phyloP scores from a whole-genome alignment of 2,329 filamentous ascomycete genomes.

The Emergomyces pasteurianus region DNA sequence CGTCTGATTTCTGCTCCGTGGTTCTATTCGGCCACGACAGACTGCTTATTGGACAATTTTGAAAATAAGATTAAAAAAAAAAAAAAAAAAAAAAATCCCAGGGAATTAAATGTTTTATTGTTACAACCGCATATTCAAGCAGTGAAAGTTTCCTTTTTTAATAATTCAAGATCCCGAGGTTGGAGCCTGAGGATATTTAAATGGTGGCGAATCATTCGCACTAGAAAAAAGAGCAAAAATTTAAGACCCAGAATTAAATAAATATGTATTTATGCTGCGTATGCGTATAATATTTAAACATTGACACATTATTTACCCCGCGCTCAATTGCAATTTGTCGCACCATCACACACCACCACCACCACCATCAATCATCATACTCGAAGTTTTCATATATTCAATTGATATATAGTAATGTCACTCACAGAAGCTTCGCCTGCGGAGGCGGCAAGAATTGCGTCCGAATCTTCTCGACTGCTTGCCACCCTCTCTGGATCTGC shows the following conservation, averaged over 20 bases:
- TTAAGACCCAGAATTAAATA: too few species aligned
- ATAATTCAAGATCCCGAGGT: too few species aligned
- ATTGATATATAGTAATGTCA: conserved; percentile 51
- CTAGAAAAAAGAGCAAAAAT: too few species aligned
- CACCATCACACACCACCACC: background rate
- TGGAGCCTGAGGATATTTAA: too few species aligned
- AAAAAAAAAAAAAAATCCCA: background rate
- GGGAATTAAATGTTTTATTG: background rate
- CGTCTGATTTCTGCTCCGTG: background rate
- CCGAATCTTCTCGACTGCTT: conserved; percentile 68
- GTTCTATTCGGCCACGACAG: background rate
- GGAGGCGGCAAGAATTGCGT: conserved; percentile 66
- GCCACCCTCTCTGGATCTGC: conserved; percentile 63
- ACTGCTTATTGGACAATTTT: background rate
- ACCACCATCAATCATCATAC: too few species aligned
- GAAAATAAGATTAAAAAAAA: background rate
- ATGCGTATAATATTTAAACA: background rate
- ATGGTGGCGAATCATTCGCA: too few species aligned
- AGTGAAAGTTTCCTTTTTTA: too few species aligned
- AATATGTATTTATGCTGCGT: too few species aligned
- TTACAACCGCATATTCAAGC: too few species aligned
- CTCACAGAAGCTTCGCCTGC: conserved; percentile 72
- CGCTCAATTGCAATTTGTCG: background rate
- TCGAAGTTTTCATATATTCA: background rate
- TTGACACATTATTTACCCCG: background rate